Evolutionary conservation across 768 basidiomycete species (phyloP).

Genomic region (Boletus barrowsii): DNA sequence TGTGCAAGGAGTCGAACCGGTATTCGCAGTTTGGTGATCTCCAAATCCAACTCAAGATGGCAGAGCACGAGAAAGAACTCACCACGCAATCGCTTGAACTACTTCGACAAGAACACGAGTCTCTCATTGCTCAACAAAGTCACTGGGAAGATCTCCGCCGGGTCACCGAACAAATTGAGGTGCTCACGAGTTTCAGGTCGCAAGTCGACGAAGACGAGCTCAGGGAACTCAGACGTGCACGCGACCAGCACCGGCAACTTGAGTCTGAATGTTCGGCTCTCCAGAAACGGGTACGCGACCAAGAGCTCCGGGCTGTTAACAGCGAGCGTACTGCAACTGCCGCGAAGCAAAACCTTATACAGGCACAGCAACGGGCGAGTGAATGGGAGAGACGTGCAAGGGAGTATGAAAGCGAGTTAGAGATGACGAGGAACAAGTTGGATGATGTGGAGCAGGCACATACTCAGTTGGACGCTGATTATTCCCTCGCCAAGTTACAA

Average conservation of each 20-base stretch:
- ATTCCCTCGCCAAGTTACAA: conserved; percentile 62
- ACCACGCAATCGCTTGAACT: conserved; percentile 46
- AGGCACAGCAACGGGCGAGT: conserved; percentile 72
- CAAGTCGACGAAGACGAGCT: conserved; percentile 70
- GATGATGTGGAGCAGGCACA: conserved; percentile 67
- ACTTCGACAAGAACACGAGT: conserved; percentile 61
- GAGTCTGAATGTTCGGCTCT: conserved; percentile 66
- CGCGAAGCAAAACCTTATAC: conserved; percentile 60
- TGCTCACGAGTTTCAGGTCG: conserved; percentile 56
- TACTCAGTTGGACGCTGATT: conserved; percentile 67
- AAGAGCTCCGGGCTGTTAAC: conserved; percentile 58
- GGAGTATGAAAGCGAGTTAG: conserved; percentile 64
- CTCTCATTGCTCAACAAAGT: conserved; percentile 57
- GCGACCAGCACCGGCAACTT: conserved; percentile 54
- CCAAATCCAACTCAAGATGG: conserved; percentile 54
- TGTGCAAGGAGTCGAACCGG: not conserved
- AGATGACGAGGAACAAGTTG: conserved; percentile 54
- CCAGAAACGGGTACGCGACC: conserved; percentile 72
- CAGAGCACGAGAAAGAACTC: conserved; percentile 61
- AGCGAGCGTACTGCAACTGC: conserved; percentile 58
- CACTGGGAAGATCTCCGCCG: conserved; percentile 77
- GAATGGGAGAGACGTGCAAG: conserved; percentile 83
- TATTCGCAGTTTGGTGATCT: conserved; percentile 53
- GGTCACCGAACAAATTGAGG: conserved; percentile 70
- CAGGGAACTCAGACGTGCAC: conserved; percentile 62